Conservation (phyloP, 208 protist species). For the Acanthamoeba sp. region DNA sequence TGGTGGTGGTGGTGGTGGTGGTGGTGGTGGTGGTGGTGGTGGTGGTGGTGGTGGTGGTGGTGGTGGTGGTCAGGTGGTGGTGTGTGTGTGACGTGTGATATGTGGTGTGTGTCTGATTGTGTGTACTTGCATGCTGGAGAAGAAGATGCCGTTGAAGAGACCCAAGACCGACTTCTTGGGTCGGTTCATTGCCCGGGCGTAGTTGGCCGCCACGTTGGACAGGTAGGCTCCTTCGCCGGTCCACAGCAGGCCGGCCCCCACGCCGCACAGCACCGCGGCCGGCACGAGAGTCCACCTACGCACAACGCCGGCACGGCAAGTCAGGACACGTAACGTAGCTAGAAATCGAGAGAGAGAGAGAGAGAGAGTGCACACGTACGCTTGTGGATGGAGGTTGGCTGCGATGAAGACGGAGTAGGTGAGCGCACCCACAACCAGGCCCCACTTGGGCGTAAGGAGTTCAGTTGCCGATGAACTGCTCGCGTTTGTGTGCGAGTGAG, state of each 20-base stretch:
- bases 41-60: too few species aligned
- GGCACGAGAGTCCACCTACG: slow-evolving; percentile 6
- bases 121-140: not conserved
- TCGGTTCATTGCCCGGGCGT: not conserved
- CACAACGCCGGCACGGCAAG: too few species aligned
- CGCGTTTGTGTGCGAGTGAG: too few species aligned
- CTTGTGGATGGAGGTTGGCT: not conserved
- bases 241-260: slow-evolving; percentile 36
- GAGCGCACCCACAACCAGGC: not conserved
- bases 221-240: slow-evolving; percentile 32
- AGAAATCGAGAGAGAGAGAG: not conserved
- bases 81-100: too few species aligned
- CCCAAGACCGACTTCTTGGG: slow-evolving; percentile 3
- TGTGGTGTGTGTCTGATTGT: too few species aligned
- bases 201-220: not conserved
- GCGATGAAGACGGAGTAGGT: not conserved
- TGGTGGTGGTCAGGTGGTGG: too few species aligned
- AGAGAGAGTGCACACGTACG: not conserved
- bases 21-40: too few species aligned
- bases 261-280: not conserved
- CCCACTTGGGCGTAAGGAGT: slow-evolving; percentile 38
- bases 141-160: slow-evolving; percentile 45
- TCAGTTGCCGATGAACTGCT: not conserved
- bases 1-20: too few species aligned
- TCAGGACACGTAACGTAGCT: not conserved